Evolutionary conservation across 179 eudicot species (phyloP).

Genomic region (Silene noctiflora): DNA sequence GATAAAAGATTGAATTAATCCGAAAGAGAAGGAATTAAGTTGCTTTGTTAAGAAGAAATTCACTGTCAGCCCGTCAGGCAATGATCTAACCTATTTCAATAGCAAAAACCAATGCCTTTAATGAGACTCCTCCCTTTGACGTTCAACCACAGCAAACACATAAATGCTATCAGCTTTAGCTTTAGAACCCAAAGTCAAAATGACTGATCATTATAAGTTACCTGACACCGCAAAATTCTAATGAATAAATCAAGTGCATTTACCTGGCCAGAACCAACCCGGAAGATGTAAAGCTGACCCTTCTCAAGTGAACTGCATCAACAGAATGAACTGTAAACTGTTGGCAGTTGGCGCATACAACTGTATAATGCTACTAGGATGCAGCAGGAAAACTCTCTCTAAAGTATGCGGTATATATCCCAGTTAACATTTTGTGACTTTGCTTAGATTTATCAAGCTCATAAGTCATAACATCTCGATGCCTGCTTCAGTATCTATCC

Average conservation of each 20-base stretch:
- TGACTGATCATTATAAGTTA: too few relatives aligned
- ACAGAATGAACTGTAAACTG: neutral
- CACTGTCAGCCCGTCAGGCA: neutral
- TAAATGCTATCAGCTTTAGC: too few relatives aligned
- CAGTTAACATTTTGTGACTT: too few relatives aligned
- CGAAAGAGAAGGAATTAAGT: neutral
- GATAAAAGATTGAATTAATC: neutral
- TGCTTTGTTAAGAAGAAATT: too few relatives aligned
- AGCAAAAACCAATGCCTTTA: too few relatives aligned
- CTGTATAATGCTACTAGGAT: neutral
- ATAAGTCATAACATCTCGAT: neutral
- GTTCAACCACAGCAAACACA: too few relatives aligned
- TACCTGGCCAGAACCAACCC: constrained; percentile 97
- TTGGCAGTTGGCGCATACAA: neutral
- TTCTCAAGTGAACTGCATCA: constrained; percentile 82
- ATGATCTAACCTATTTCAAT: neutral
- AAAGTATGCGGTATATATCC: neutral
- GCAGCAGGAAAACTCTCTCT: neutral
- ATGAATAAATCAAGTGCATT: constrained; percentile 13
- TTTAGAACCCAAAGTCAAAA: too few relatives aligned
- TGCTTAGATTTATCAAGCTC: neutral
- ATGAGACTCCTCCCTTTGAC: too few relatives aligned
- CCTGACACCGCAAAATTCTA: neutral
- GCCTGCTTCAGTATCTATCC: neutral
- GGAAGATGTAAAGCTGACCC: constrained; percentile 69